These are phyloP conservation scores for Cnidoscolus chayamansa DNA, from an alignment of 441 rosid genomes.

Conservation along the genomic window DNA sequence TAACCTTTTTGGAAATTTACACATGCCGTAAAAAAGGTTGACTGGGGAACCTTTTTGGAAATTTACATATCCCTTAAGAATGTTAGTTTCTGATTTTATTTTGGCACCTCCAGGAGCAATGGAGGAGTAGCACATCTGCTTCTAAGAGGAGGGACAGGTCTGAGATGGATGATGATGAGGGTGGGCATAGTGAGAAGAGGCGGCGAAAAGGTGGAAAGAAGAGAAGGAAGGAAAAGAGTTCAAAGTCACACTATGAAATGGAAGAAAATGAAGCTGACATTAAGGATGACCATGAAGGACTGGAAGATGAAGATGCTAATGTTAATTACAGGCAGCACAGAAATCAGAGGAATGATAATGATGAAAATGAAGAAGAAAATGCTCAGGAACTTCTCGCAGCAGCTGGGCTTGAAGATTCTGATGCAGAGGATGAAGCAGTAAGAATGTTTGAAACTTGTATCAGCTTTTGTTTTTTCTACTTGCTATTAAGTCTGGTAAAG, in stretches of 20 bases:
- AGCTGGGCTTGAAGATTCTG: conserved; percentile 96
- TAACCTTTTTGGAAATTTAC: background rate
- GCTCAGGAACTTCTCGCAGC: conserved; percentile 87
- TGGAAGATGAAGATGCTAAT: conserved; percentile 68
- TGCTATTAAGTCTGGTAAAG: background rate
- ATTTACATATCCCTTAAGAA: background rate
- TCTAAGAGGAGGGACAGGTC: conserved; percentile 82
- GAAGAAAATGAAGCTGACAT: conserved; percentile 68
- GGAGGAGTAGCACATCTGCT: conserved; percentile 76
- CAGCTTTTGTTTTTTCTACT: background rate
- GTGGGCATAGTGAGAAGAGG: conserved; percentile 79
- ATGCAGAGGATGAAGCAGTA: conserved; percentile 68
- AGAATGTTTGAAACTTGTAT: conserved; percentile 23
- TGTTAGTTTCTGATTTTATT: conserved; percentile 12
- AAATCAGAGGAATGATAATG: conserved; percentile 45
- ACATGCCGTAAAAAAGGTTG: background rate
- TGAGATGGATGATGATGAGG: conserved; percentile 82
- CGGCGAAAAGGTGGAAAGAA: conserved; percentile 92
- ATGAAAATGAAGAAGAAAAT: conserved; percentile 58
- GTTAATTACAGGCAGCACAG: conserved; percentile 46
- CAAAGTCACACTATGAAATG: conserved; percentile 66
- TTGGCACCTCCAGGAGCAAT: conserved; percentile 72
- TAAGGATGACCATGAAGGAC: conserved; percentile 69
- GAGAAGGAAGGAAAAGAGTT: conserved; percentile 86
- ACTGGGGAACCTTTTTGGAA: too few species aligned